A percentile compares a stretch with the other conserved stretches of the same genome.
Evolutionary conservation across 352 stramenopile genomes (phyloP).

Genomic region (Phytophthora pinifolia): DNA sequence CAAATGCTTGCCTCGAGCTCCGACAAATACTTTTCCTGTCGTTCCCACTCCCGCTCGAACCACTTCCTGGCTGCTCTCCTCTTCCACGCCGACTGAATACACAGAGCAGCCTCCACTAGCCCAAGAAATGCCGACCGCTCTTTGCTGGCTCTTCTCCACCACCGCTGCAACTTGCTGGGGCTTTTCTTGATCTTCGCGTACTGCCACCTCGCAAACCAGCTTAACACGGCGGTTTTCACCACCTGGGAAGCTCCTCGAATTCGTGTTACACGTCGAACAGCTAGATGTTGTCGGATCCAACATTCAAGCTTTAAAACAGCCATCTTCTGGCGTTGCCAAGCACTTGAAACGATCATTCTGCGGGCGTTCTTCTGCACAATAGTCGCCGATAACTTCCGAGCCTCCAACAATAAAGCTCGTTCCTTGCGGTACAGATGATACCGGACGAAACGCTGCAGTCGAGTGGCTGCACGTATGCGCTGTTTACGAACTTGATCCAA

Average conservation of each 20-base stretch:
- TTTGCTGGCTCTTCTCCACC: slow-evolving; percentile 38
- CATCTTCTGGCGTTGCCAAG: slow-evolving; percentile 13
- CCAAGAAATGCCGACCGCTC: slow-evolving; percentile 26
- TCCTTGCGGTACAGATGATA: slow-evolving; percentile 44
- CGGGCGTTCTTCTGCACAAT: slow-evolving; percentile 57
- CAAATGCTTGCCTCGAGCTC: slow-evolving; percentile 41
- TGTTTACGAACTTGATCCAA: slow-evolving; percentile 9
- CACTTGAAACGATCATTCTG: slow-evolving; percentile 18
- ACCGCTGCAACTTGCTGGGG: slow-evolving; percentile 37
- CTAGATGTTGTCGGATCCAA: slow-evolving; percentile 34
- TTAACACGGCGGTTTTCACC: slow-evolving; percentile 19
- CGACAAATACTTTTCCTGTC: slow-evolving; percentile 25
- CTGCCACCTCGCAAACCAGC: slow-evolving; percentile 24
- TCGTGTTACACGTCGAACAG: neutral
- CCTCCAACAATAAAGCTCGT: slow-evolving; percentile 31
- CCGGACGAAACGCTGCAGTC: slow-evolving; percentile 45
- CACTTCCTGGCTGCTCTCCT: slow-evolving; percentile 16
- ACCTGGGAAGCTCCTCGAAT: slow-evolving; percentile 10
- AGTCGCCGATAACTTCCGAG: slow-evolving; percentile 38
- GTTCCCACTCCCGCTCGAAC: slow-evolving; percentile 18
- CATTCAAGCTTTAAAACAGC: slow-evolving; percentile 37
- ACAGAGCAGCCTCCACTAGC: slow-evolving; percentile 38
- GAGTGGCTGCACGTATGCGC: slow-evolving; percentile 12
- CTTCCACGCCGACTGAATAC: slow-evolving; percentile 52
- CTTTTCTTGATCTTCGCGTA: slow-evolving; percentile 14